These are phyloP conservation scores for Castanea crenata DNA, from an alignment of 306 rosid species.

Conservation along the genomic window DNA sequence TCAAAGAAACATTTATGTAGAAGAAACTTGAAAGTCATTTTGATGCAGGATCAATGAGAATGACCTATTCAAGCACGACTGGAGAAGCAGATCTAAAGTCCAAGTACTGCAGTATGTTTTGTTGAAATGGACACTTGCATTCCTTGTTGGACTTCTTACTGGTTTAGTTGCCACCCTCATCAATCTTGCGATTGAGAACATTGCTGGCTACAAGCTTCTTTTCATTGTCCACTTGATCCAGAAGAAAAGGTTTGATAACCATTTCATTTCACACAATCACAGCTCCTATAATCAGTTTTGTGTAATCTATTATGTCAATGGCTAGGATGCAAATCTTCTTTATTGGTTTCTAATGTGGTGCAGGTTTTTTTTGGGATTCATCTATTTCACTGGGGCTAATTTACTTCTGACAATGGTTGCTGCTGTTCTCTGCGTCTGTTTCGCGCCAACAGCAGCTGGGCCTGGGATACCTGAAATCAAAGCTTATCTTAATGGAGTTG, in stretches of 20 bases:
- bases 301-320: background rate
- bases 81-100: slow-evolving; percentile 80
- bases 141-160: slow-evolving; percentile 80
- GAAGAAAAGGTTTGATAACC: slow-evolving; percentile 44
- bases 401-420: slow-evolving; percentile 61
- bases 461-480: slow-evolving; percentile 95
- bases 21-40: slow-evolving; percentile 1
- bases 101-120: slow-evolving; percentile 75
- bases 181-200: slow-evolving; percentile 83
- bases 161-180: slow-evolving; percentile 80
- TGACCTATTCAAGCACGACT: slow-evolving; percentile 82
- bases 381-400: slow-evolving; percentile 50
- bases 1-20: background rate
- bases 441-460: slow-evolving; percentile 93
- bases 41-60: slow-evolving; percentile 87
- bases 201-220: slow-evolving; percentile 86
- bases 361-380: slow-evolving; percentile 66
- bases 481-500: slow-evolving; percentile 90
- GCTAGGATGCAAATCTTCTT: too few relatives aligned
- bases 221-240: slow-evolving; percentile 46
- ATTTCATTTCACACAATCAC: background rate
- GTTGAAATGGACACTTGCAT: slow-evolving; percentile 73
- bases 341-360: slow-evolving; percentile 8
- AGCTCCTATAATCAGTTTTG: background rate
- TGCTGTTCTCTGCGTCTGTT: slow-evolving; percentile 69